Evolutionary conservation across 2,329 filamentous ascomycete species (phyloP), one percentile per base, ranked within the genome.

Genomic region (Apiospora phragmitis): DNA sequence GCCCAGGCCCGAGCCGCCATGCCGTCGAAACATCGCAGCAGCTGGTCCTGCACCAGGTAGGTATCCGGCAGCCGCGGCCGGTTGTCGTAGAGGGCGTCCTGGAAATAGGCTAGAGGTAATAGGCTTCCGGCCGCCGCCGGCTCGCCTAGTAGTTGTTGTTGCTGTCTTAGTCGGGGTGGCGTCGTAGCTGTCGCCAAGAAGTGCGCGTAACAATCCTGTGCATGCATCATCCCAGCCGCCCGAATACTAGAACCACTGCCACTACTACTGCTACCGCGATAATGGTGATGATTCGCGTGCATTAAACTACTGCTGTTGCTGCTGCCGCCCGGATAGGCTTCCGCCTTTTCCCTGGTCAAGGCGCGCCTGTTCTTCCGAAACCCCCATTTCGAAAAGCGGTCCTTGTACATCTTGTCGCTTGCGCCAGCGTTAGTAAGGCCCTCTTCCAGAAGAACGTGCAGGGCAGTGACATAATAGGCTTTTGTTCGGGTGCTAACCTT

Each of bases 351-450:
- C 18, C 55, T 62, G 18, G 32, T 38, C 55, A 38, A 21, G 35
- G 32, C 18, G 18, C 55, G 55, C 9, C 55, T 38, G 18, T 62
- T 62, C 21, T 62, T 62, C 32, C 55, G 55, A 38, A 62, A 62
- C 9, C 55, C 55, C 55, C 55, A 62, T 62, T 62, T 62, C 9
- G 55, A 62, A 21, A 62, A 62, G 32, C 55, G 55, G 32, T 62
- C 55, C 55, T 62, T 62, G 55, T 62, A 62, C 55, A 62, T 62
- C 55, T 62, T 62, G 55, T 62, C 55, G 55, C 55, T 62, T 62
- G 55, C 55, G 32, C 55, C 55, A 62, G 55, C 55, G 55, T 62
- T 62, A 62, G 55, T n/a, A n/a, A n/a, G 55, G 14, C 18, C 55
- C 55, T 18, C 32, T 62, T 38, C 18, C 18, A 47, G 43, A 41